These are phyloP conservation scores for Penicillium odoratum DNA, from an alignment of 495 filamentous ascomycete species.

Conservation along the genomic window DNA sequence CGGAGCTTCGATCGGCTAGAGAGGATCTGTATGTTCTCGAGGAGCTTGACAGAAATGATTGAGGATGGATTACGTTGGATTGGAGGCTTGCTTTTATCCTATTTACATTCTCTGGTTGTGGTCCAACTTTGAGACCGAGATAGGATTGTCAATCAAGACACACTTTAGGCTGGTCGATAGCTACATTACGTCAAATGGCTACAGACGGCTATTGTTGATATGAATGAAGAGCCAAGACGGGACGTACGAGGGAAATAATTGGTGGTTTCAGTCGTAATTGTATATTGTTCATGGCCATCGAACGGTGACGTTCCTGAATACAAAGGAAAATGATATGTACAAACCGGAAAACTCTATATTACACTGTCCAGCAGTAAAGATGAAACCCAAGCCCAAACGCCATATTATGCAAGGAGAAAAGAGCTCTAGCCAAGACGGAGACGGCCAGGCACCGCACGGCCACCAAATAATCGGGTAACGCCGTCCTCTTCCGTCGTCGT, in stretches of 20 bases:
- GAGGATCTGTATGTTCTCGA: not conserved
- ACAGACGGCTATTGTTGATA: no score
- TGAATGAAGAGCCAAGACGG: no score
- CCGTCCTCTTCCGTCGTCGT: slow-evolving; percentile 40
- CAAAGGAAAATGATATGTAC: slow-evolving; percentile 1
- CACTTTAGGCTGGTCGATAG: no score
- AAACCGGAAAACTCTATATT: slow-evolving; percentile 3
- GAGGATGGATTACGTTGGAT: no score
- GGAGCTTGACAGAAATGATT: not conserved
- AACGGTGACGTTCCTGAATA: not conserved
- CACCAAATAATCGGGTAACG: slow-evolving; percentile 55
- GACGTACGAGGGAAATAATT: no score
- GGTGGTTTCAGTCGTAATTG: not conserved
- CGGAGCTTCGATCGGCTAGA: slow-evolving; percentile 13
- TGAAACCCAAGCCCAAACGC: slow-evolving; percentile 17
- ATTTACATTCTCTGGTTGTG: no score
- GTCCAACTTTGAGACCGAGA: no score
- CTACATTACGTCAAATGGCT: no score
- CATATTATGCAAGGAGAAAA: slow-evolving; percentile 17
- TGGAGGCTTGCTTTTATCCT: no score
- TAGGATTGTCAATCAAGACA: no score
- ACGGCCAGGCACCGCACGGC: slow-evolving; percentile 50
- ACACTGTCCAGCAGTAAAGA: slow-evolving; percentile 1
- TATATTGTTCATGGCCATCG: not conserved
- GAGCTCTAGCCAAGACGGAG: slow-evolving; percentile 34